Conservation (phyloP, 2,329 filamentous ascomycete species). For the Aspergillus sp. region DNA sequence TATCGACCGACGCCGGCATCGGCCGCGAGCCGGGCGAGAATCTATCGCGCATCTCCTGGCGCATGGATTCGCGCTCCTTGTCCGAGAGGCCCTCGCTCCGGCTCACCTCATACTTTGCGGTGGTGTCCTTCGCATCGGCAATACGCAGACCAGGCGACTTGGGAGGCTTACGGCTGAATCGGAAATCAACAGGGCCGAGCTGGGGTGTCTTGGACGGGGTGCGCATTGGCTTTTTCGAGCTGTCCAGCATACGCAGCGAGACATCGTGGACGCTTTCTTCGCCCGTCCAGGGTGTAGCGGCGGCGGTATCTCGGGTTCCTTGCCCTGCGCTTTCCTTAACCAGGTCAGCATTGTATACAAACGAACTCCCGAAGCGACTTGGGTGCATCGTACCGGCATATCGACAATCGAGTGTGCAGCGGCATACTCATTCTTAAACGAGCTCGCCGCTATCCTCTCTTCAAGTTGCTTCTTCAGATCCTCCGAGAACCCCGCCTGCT, state of each 20-base stretch:
- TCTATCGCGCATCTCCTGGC: slow-evolving; percentile 66
- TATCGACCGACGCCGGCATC: slow-evolving; percentile 67
- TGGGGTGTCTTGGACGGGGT: slow-evolving; percentile 33
- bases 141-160: slow-evolving; percentile 41
- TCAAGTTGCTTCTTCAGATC: slow-evolving; percentile 50
- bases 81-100: slow-evolving; percentile 54
- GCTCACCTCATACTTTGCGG: slow-evolving; percentile 45
- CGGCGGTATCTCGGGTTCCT: slow-evolving; percentile 59
- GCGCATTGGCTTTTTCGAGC: slow-evolving; percentile 49
- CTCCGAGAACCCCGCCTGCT: slow-evolving; percentile 54
- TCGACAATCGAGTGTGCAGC: slow-evolving; percentile 45
- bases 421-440: slow-evolving; percentile 45
- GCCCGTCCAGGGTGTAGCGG: slow-evolving; percentile 66
- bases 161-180: slow-evolving; percentile 36
- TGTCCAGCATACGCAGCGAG: slow-evolving; percentile 68
- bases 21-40: slow-evolving; percentile 64
- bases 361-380: not conserved
- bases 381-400: slow-evolving; percentile 36
- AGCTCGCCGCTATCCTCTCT: slow-evolving; percentile 48
- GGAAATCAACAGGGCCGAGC: slow-evolving; percentile 35
- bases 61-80: slow-evolving; percentile 61
- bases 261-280: slow-evolving; percentile 64
- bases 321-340: slow-evolving; percentile 50
- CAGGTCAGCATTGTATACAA: not conserved
- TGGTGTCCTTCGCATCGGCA: slow-evolving; percentile 50